phyloP scores from a whole-genome alignment of 208 protist genomes.

The Phytomonas sp. region DNA sequence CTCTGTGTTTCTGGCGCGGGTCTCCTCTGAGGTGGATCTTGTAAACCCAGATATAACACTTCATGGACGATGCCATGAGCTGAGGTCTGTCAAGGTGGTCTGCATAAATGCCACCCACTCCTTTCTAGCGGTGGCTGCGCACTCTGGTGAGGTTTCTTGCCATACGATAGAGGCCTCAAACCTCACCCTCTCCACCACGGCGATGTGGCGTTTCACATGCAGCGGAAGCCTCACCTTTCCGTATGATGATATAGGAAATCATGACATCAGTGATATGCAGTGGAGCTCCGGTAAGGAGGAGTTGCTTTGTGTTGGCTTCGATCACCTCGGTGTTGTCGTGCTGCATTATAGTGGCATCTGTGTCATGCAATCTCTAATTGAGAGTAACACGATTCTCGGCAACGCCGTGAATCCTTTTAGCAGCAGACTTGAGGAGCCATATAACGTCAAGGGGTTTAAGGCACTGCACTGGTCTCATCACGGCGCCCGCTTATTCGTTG shows the following conservation, averaged over 20 bases:
- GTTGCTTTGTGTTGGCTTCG: constrained; percentile 55
- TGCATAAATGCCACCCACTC: constrained; percentile 43
- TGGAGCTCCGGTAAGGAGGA: constrained; percentile 45
- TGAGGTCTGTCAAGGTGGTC: constrained; percentile 22
- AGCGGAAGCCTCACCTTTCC: not conserved
- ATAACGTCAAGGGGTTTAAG: constrained; percentile 13
- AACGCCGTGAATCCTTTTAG: not conserved
- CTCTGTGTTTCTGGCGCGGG: constrained; percentile 31
- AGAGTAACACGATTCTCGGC: not conserved
- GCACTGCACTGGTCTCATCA: constrained; percentile 22
- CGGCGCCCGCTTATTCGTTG: constrained; percentile 21
- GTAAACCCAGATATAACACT: constrained; percentile 27
- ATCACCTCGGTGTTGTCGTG: constrained; percentile 36
- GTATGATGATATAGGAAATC: constrained; percentile 7
- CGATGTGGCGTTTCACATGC: constrained; percentile 27
- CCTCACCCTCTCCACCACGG: constrained; percentile 15
- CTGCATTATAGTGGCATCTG: constrained; percentile 64
- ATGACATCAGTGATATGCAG: constrained; percentile 35
- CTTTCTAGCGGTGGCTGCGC: constrained; percentile 47
- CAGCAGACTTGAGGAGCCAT: not conserved
- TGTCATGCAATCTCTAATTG: constrained; percentile 14
- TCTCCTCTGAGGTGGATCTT: constrained; percentile 40
- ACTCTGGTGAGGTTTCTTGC: constrained; percentile 43
- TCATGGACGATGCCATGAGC: constrained; percentile 22
- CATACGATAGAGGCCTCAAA: constrained; percentile 19